Base-by-base conservation (phyloP, 192 early-diverging fungal species). In the Backusella liffmaniae region DNA sequence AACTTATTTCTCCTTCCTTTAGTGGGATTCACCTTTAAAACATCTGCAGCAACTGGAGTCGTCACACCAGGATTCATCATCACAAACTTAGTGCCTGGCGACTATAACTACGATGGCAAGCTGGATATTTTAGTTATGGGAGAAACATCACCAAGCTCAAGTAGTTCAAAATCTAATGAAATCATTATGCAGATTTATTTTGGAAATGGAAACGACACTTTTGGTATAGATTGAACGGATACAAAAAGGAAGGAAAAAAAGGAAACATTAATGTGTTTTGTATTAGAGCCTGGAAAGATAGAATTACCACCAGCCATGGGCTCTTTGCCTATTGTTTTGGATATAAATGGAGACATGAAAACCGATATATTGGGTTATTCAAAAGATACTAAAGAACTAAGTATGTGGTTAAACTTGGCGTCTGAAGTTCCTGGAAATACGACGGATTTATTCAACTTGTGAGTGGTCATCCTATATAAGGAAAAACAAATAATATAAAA, bases 91-190 rank as follows among this genome's bases (percentile, higher is more conserved):
- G 84, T 96, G 15, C 90, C 94, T 2, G 94, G 92, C 46, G 96
- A 98, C 78, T 98, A 89, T 67, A 92, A 97, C 75, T 91, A 93
- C 77, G 96, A 98, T 80, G 96, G 96, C 6, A 84, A 91, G 18
- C 76, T 96, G 62, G 96, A 98, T 84, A 62, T 97, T 5, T 82
- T 98, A 10, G 79, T 96, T 9, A 92, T 95, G 91, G 91, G 90
- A 30, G 86, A 86, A 74, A 66, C 76, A 41, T 80, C 75, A 35
- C 69, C 67, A 23, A 66, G 53, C 66, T 62, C 56, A 23, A 44
- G 42, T 3, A 73, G 67, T 29, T 39, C 70, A 34, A 66, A 70
- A 32, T 79, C 79, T 1, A 68, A 66, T 6, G 86, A 91, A 46
- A 78, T 92, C 9, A 75, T 79, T 32, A 92, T 96, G 91, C 80